Evolutionary conservation across 2,329 filamentous ascomycete genomes (phyloP).

Genomic region (Metarhizium humberi): DNA sequence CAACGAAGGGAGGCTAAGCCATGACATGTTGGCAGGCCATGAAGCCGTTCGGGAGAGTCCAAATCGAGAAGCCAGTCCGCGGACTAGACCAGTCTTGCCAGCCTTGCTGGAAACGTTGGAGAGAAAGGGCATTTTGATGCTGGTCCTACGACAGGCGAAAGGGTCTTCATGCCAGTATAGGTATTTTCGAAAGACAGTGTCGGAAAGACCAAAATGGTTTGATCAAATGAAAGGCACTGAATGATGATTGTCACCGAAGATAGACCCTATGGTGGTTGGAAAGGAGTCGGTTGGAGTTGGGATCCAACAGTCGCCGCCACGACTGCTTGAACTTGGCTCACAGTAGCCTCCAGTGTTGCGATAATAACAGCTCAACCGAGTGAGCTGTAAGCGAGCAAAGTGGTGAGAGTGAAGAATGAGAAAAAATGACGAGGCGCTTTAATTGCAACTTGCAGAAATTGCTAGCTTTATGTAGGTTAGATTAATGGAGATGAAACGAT

Average conservation of each 20-base stretch:
- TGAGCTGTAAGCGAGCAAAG: constrained; percentile 4
- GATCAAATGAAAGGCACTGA: no score
- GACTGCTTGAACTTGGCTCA: constrained; percentile 7
- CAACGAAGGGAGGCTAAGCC: constrained; percentile 5
- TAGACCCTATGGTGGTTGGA: constrained; percentile 8
- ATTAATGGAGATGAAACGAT: no score
- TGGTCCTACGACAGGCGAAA: not conserved
- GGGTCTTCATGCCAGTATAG: constrained; percentile 8
- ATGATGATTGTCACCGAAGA: not conserved
- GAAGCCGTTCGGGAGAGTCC: not conserved
- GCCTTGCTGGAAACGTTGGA: not conserved
- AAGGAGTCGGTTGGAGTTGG: constrained; percentile 4
- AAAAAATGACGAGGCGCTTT: not conserved
- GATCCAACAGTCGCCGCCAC: constrained; percentile 9
- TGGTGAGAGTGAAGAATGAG: not conserved
- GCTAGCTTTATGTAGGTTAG: not conserved
- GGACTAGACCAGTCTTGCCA: not conserved
- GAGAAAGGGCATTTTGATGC: constrained; percentile 3
- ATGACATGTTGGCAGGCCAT: constrained; percentile 5
- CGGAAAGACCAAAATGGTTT: no score
- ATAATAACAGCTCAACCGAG: constrained; percentile 6
- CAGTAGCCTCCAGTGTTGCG: constrained; percentile 11
- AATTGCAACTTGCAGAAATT: not conserved
- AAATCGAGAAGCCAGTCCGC: not conserved
- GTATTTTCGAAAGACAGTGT: not conserved